Conservation (phyloP, 495 filamentous ascomycete genomes). For the Neurospora sp. region DNA sequence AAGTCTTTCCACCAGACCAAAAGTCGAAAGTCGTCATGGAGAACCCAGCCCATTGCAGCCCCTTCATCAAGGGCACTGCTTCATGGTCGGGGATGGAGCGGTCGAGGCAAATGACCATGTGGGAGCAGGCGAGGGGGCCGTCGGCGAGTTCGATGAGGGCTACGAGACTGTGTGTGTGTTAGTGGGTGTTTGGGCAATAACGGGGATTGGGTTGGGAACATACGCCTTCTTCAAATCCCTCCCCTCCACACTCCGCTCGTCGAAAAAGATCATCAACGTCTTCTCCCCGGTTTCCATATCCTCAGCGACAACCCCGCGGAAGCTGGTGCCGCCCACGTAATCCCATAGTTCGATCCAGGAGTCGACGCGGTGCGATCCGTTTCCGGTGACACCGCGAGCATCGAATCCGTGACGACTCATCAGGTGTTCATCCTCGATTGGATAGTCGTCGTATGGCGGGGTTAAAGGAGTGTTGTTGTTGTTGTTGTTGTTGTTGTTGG, state of each 20-base stretch:
- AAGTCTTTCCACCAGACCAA: constrained; percentile 44
- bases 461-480: constrained; percentile 11
- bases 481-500: background rate
- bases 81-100: constrained; percentile 49
- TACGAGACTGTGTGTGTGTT: constrained; percentile 52
- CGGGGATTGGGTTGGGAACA: constrained; percentile 22
- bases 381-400: background rate
- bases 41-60: constrained; percentile 89
- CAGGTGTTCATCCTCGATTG: constrained; percentile 10
- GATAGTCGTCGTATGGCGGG: constrained; percentile 30
- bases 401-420: constrained; percentile 6
- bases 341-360: constrained; percentile 78
- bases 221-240: constrained; percentile 84
- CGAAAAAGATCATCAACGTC: constrained; percentile 83
- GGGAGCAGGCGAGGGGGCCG: constrained; percentile 58
- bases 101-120: constrained; percentile 72
- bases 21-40: constrained; percentile 65
- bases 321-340: constrained; percentile 70
- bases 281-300: constrained; percentile 44
- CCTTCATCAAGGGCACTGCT: constrained; percentile 56
- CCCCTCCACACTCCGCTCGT: constrained; percentile 47
- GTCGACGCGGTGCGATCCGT: constrained; percentile 18
- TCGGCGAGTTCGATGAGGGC: constrained; percentile 82
- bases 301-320: constrained; percentile 71
- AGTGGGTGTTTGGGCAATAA: too few relatives aligned